Evolutionary conservation across 306 rosid species (phyloP), one percentile per base, ranked within the genome.

Genomic region (Vigna mungo): DNA sequence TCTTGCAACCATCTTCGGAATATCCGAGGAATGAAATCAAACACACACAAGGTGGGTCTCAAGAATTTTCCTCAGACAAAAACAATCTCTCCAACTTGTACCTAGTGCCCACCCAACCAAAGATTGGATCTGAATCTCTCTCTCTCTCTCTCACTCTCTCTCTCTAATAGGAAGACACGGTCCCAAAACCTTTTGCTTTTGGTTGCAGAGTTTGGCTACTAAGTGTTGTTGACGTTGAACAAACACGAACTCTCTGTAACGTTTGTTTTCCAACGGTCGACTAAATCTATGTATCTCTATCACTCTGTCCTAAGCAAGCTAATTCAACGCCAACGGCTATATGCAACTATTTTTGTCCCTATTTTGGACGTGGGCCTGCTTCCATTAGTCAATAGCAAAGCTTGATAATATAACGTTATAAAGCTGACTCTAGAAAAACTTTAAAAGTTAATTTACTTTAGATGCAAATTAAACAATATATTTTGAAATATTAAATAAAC

Each of bases 181-280:
- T 59, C 83, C 83, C 64, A 13, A 36, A 81, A 53, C 60, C 74
- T 59, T 79, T 68, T 71, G 16, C 58, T 54, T 77, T 77, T 65
- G 68, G 62, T 70, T 86, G 11, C 85, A 55, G 80, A 72, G 87
- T 76, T 84, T 61, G 86, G 80, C 81, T 63, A 81, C 48, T 27
- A 86, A 86, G 88, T 49, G 88, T 49, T 49, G 88, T 54, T 81
- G 77, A 81, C 80, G 93, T 84, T 84, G 82, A 94, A 68, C 82
- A 74, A 63, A 70, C 51, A 62, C 2, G 7, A 51, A 78, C 77
- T 78, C 30, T 43, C 53, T 68, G 54, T 81, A 87, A 86, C 89
- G 84, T 68, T 86, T 53, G 82, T 68, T 83, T 81, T 87, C 78
- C 95, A 92, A 95, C 97, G 97, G 98, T 95, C 97, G 83, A 88